phyloP scores from a whole-genome alignment of 768 basidiomycete species.

The Russula emetica region DNA sequence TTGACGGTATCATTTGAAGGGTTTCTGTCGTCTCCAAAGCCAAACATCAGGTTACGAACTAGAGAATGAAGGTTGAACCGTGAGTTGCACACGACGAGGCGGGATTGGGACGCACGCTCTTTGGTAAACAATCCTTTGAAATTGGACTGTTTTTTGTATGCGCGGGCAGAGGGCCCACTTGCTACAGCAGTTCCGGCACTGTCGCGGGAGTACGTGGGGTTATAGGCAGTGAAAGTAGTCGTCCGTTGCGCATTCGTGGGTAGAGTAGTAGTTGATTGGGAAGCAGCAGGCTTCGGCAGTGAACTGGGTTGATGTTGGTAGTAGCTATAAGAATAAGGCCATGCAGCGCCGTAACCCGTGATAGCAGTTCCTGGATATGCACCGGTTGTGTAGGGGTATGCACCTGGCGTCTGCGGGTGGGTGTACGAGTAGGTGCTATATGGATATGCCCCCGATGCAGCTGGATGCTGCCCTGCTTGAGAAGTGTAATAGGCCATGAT shows the following conservation, averaged over 20 bases:
- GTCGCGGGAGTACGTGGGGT: slow-evolving; percentile 50
- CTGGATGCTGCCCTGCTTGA: slow-evolving; percentile 26
- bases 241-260: slow-evolving; percentile 28
- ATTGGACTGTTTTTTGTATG: slow-evolving; percentile 59
- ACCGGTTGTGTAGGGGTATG: slow-evolving; percentile 48
- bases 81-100: neutral
- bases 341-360: slow-evolving; percentile 55
- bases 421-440: slow-evolving; percentile 52
- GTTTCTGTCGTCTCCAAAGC: slow-evolving; percentile 88
- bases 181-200: slow-evolving; percentile 40
- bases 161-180: slow-evolving; percentile 42
- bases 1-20: slow-evolving; percentile 84
- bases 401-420: slow-evolving; percentile 40
- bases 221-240: slow-evolving; percentile 34
- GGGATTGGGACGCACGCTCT: slow-evolving; percentile 54
- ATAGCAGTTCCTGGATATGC: slow-evolving; percentile 58
- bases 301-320: slow-evolving; percentile 32
- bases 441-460: slow-evolving; percentile 55
- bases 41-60: slow-evolving; percentile 89
- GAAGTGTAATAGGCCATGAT: slow-evolving; percentile 36
- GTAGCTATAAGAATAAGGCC: slow-evolving; percentile 69
- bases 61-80: slow-evolving; percentile 17
- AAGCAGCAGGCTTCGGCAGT: slow-evolving; percentile 29
- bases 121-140: slow-evolving; percentile 74
- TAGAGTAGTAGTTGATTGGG: slow-evolving; percentile 24